Evolutionary conservation across 148 eudicot genomes (phyloP).

Genomic region (Rhododendron williamsianum): DNA sequence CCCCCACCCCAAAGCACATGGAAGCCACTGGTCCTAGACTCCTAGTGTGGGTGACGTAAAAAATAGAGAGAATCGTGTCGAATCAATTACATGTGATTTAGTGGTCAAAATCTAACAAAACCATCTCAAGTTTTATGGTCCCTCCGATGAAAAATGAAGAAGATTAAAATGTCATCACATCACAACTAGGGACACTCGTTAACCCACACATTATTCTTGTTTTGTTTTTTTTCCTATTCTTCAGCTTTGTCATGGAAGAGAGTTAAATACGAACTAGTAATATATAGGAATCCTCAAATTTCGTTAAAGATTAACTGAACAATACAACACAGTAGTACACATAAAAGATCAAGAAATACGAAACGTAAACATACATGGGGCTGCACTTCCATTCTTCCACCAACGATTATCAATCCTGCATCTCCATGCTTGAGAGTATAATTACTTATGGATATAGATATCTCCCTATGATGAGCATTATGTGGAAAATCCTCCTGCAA

Average conservation of each 20-base stretch:
- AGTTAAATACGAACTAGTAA: neutral
- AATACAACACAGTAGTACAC: neutral
- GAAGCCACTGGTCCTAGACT: neutral
- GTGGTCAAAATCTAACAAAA: neutral
- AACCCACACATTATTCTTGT: neutral
- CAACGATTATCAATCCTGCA: constrained; percentile 79
- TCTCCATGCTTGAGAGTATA: constrained; percentile 97
- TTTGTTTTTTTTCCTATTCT: neutral
- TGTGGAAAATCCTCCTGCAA: constrained; percentile 93
- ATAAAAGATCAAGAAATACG: constrained; percentile 7
- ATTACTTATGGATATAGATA: constrained; percentile 80
- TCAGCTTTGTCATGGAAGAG: neutral
- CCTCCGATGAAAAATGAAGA: neutral
- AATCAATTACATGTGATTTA: neutral
- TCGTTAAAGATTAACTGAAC: neutral
- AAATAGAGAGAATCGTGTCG: neutral
- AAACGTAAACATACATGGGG: constrained; percentile 76
- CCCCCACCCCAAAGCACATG: neutral
- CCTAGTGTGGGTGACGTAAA: neutral
- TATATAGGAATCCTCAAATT: neutral
- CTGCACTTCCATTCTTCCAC: constrained; percentile 97
- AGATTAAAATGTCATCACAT: neutral
- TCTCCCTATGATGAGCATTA: constrained; percentile 92
- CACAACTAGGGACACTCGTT: neutral
- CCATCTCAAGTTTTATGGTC: neutral